Percentiles rank a stretch among this genome's conserved stretches.
These are phyloP conservation scores for Hypoxylon sp. DNA, from an alignment of 2,329 filamentous ascomycete genomes.

Conservation along the genomic window DNA sequence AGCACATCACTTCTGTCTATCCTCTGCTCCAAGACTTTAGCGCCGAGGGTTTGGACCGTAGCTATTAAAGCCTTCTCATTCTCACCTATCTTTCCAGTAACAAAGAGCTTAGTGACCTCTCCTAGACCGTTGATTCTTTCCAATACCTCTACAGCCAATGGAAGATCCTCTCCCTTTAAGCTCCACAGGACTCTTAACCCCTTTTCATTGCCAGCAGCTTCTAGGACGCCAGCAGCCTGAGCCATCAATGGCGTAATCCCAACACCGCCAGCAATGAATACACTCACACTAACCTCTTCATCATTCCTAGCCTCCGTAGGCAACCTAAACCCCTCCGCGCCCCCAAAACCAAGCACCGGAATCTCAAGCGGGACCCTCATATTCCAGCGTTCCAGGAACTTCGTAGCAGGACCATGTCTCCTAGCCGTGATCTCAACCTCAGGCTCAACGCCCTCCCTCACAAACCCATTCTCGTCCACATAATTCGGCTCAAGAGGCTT, in stretches of 20 bases:
- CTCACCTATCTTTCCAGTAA: conserved; percentile 67
- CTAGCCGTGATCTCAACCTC: conserved; percentile 81
- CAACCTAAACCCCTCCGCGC: conserved; percentile 65
- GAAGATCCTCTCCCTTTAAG: conserved; percentile 72
- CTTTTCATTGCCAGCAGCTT: conserved; percentile 48
- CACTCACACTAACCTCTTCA: conserved; percentile 56
- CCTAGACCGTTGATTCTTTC: conserved; percentile 66
- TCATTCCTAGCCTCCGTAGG: conserved; percentile 26
- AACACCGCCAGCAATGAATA: conserved; percentile 84
- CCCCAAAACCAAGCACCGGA: conserved; percentile 80
- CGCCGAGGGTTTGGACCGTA: conserved; percentile 56
- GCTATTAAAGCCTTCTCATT: conserved; percentile 56
- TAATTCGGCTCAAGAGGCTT: conserved; percentile 60
- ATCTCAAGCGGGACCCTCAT: conserved; percentile 71
- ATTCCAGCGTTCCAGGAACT: conserved; percentile 73
- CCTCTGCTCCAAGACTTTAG: conserved; percentile 57
- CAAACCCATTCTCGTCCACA: conserved; percentile 26
- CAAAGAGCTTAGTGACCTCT: conserved; percentile 70
- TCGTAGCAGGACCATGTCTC: conserved; percentile 78
- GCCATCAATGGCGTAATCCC: conserved; percentile 87
- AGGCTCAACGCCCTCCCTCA: conserved; percentile 52
- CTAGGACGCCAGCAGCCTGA: conserved; percentile 69
- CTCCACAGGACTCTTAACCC: conserved; percentile 78
- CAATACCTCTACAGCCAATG: conserved; percentile 73
- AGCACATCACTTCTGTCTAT: conserved; percentile 62